Conservation (phyloP, 2,329 filamentous ascomycete species). For the Rhynchosporium graminicola region DNA sequence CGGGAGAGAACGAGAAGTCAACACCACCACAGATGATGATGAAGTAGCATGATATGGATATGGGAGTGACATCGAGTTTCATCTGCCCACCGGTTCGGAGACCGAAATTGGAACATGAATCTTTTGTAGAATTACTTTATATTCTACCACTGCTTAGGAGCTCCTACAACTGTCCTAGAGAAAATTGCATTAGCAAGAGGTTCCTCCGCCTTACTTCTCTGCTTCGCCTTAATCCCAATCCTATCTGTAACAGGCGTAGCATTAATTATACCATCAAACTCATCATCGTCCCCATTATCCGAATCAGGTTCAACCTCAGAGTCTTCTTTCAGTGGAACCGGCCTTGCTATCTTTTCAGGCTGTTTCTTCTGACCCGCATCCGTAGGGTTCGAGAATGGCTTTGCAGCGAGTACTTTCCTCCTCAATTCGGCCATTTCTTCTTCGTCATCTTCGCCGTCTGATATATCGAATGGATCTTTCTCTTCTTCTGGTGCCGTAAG, state of each 20-base stretch:
- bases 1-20: too few species aligned
- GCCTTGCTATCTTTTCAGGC: slow-evolving; percentile 63
- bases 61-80: too few species aligned
- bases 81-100: too few species aligned
- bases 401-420: slow-evolving; percentile 86
- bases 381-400: slow-evolving; percentile 72
- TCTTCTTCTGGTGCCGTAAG: slow-evolving; percentile 46
- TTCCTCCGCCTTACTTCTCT: slow-evolving; percentile 52
- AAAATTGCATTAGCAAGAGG: slow-evolving; percentile 40
- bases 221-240: slow-evolving; percentile 68
- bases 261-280: slow-evolving; percentile 91
- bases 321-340: slow-evolving; percentile 57
- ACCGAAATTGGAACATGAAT: too few species aligned
- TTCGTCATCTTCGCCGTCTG: slow-evolving; percentile 79
- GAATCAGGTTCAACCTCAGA: slow-evolving; percentile 72
- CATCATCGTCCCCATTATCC: slow-evolving; percentile 68
- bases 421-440: slow-evolving; percentile 89
- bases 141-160: slow-evolving; percentile 41
- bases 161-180: slow-evolving; percentile 41
- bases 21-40: too few species aligned
- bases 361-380: slow-evolving; percentile 52
- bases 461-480: slow-evolving; percentile 72
- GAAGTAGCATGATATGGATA: too few species aligned
- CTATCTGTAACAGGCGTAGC: slow-evolving; percentile 87
- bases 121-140: too few species aligned